Conservation (phyloP, 2,329 filamentous ascomycete genomes). For the Bipolaris sorokiniana region DNA sequence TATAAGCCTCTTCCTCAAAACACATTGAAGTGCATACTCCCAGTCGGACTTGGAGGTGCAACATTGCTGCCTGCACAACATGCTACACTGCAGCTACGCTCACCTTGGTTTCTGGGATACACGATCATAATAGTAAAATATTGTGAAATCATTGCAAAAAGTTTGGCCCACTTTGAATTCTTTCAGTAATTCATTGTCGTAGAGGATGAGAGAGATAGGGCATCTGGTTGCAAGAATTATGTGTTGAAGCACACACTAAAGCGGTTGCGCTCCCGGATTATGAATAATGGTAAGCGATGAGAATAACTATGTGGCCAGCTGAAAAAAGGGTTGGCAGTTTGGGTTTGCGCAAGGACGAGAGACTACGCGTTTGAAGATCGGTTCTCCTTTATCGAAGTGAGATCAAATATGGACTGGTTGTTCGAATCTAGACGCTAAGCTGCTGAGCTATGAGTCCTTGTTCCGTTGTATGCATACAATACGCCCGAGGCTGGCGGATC, state of each 20-base stretch:
- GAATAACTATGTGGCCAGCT: not conserved
- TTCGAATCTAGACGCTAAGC: not conserved
- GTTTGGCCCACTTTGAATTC: not conserved
- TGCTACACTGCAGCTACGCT: not conserved
- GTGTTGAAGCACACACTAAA: not conserved
- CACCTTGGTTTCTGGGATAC: not conserved
- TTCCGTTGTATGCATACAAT: not conserved
- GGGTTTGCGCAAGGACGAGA: not conserved
- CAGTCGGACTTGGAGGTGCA: not conserved
- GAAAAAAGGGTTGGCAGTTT: not conserved
- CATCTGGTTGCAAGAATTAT: not conserved
- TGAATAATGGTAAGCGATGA: not conserved
- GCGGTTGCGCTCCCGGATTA: not conserved
- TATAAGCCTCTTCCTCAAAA: conserved; percentile 19
- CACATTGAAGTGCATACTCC: not conserved
- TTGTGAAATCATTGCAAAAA: not conserved
- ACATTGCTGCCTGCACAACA: not conserved
- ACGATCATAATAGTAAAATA: not conserved
- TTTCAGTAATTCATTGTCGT: not conserved
- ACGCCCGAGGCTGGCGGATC: not conserved
- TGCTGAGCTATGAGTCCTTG: not conserved
- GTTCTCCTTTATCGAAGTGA: not conserved
- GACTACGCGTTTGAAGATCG: not conserved
- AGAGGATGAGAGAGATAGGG: not conserved
- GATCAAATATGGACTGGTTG: not conserved